Percentiles rank a stretch among this genome's conserved stretches.
Evolutionary conservation across 1,284 basidiomycete species (phyloP).

Genomic region (Ustilago hordei): DNA sequence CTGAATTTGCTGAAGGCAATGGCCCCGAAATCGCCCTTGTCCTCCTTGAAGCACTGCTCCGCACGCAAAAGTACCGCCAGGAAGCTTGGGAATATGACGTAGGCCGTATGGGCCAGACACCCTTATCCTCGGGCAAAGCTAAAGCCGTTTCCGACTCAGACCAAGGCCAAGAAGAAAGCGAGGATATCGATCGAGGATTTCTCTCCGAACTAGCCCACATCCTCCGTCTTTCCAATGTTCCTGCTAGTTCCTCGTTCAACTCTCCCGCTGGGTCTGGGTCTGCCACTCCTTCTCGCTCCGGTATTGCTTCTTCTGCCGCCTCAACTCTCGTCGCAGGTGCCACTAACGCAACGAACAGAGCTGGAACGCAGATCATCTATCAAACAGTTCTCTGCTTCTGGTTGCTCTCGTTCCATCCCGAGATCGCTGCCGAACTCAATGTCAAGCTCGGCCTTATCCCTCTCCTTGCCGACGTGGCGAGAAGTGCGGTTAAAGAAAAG

Average conservation of each 20-base stretch:
- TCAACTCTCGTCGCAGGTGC: slow-evolving; percentile 43
- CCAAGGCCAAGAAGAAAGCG: slow-evolving; percentile 21
- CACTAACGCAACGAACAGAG: slow-evolving; percentile 36
- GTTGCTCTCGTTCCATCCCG: slow-evolving; percentile 90
- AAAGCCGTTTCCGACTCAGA: slow-evolving; percentile 25
- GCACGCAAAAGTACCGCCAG: slow-evolving; percentile 80
- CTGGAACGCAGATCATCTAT: slow-evolving; percentile 87
- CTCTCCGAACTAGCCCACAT: slow-evolving; percentile 55
- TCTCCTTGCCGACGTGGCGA: slow-evolving; percentile 85
- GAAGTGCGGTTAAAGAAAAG: slow-evolving; percentile 95
- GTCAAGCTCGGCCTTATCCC: slow-evolving; percentile 91
- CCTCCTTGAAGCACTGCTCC: slow-evolving; percentile 85
- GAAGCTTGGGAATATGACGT: slow-evolving; percentile 71
- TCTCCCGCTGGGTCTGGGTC: slow-evolving; percentile 50
- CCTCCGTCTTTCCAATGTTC: slow-evolving; percentile 44
- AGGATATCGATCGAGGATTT: slow-evolving; percentile 39
- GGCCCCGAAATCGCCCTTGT: slow-evolving; percentile 90
- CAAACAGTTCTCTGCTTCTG: slow-evolving; percentile 92
- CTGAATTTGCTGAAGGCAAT: slow-evolving; percentile 71
- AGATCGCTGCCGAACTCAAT: slow-evolving; percentile 86
- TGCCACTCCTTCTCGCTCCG: slow-evolving; percentile 38
- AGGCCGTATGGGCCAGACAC: slow-evolving; percentile 43
- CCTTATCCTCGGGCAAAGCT: slow-evolving; percentile 20
- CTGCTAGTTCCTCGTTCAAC: slow-evolving; percentile 32
- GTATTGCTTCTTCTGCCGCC: slow-evolving; percentile 18